Percentiles rank a stretch among this genome's conserved stretches.
These are phyloP conservation scores for Candida wancherniae DNA, from an alignment of 805 yeast species.

Conservation along the genomic window DNA sequence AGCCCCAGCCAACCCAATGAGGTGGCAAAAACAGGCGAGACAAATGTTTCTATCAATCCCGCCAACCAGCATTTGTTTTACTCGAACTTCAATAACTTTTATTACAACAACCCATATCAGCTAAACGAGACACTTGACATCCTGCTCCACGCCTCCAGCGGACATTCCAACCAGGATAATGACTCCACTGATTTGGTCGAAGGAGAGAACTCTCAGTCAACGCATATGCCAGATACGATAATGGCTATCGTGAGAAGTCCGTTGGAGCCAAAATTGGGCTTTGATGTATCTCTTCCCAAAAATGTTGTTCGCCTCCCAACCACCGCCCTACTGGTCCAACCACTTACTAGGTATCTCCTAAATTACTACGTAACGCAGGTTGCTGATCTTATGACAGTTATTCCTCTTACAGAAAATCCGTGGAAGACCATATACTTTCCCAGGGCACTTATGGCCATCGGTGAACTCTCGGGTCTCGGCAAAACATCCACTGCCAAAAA, in stretches of 20 bases:
- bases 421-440: constrained; percentile 89
- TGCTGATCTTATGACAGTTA: constrained; percentile 74
- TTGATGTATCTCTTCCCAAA: constrained; percentile 32
- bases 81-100: constrained; percentile 35
- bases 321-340: constrained; percentile 59
- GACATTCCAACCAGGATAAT: constrained; percentile 21
- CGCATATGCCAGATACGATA: constrained; percentile 50
- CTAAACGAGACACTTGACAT: constrained; percentile 36
- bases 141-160: constrained; percentile 38
- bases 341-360: constrained; percentile 66
- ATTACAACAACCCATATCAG: constrained; percentile 37
- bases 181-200: constrained; percentile 32
- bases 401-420: constrained; percentile 69
- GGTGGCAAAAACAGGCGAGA: constrained; percentile 3
- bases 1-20: constrained; percentile 3
- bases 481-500: constrained; percentile 70
- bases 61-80: constrained; percentile 34
- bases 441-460: constrained; percentile 74
- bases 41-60: constrained; percentile 25
- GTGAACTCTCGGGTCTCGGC: constrained; percentile 73
- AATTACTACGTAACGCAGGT: constrained; percentile 71
- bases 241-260: constrained; percentile 45
- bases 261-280: constrained; percentile 38
- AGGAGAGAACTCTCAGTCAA: constrained; percentile 27
- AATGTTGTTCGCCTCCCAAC: constrained; percentile 41